Conservation (phyloP, 345 rosid genomes). For the Trapa incisa region DNA sequence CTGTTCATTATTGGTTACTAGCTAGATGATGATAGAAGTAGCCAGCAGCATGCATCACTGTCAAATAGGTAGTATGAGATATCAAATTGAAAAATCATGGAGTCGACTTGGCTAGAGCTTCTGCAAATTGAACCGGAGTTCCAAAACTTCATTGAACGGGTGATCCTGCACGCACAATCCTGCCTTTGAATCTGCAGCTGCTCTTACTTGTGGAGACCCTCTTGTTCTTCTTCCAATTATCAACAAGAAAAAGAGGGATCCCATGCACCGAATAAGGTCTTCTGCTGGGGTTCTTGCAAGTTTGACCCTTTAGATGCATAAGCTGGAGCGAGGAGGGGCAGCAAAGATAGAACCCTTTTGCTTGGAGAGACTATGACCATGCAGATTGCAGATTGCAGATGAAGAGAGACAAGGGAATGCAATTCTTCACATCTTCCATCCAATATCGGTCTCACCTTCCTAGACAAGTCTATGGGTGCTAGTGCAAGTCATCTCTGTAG, state of each 20-base stretch:
- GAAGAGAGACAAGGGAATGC: slow-evolving; percentile 94
- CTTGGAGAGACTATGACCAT: slow-evolving; percentile 61
- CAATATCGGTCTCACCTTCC: slow-evolving; percentile 50
- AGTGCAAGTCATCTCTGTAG: slow-evolving; percentile 35
- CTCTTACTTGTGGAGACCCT: slow-evolving; percentile 79
- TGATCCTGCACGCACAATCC: no score
- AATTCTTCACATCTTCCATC: slow-evolving; percentile 67
- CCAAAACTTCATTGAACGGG: no score
- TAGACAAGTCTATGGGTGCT: slow-evolving; percentile 67
- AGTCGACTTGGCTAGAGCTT: no score
- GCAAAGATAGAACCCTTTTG: slow-evolving; percentile 57
- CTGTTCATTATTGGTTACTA: neutral
- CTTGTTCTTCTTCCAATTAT: slow-evolving; percentile 66
- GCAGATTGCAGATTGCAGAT: slow-evolving; percentile 42
- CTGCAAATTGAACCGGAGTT: no score
- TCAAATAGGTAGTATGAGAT: no score
- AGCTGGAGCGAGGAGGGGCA: slow-evolving; percentile 65
- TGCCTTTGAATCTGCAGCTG: slow-evolving; percentile 19
- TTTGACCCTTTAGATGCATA: slow-evolving; percentile 36
- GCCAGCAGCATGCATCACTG: no score
- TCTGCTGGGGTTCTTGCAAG: slow-evolving; percentile 97
- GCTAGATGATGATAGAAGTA: no score
- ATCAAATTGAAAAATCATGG: no score
- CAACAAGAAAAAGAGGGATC: slow-evolving; percentile 57
- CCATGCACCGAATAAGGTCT: slow-evolving; percentile 71